phyloP scores from a whole-genome alignment of 2,329 filamentous ascomycete genomes.

The Colletotrichum sp. region DNA sequence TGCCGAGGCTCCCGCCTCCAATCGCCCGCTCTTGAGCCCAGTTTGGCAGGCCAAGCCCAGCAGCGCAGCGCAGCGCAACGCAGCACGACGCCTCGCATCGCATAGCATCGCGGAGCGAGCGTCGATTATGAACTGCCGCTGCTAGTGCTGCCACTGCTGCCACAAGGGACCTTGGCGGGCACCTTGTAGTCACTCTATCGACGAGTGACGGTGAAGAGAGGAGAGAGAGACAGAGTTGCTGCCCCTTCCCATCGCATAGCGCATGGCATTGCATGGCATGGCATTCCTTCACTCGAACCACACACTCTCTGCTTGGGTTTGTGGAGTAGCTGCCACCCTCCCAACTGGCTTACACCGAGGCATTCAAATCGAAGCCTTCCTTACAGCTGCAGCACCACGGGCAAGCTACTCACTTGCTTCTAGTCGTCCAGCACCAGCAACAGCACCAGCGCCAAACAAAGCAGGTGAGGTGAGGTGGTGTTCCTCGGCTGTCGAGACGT shows the following conservation, averaged over 20 bases:
- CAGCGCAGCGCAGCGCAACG: neutral
- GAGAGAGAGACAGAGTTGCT: neutral
- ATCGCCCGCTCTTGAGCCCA: neutral
- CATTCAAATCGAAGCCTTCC: neutral
- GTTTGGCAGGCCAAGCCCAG: neutral
- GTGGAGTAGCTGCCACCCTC: neutral
- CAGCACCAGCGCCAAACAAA: neutral
- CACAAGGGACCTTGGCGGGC: neutral
- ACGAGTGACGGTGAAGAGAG: neutral
- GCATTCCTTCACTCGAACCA: neutral
- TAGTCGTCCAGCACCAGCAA: neutral
- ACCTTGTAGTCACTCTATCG: neutral
- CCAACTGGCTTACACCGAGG: conserved; percentile 7
- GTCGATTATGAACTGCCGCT: neutral
- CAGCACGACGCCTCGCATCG: neutral
- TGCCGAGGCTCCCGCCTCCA: conserved; percentile 13
- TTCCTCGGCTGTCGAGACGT: conserved; percentile 9
- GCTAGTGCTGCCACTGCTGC: neutral
- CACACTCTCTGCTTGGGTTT: neutral
- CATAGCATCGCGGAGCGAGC: neutral
- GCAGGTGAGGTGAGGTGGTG: neutral
- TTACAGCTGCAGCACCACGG: neutral
- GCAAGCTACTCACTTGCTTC: neutral
- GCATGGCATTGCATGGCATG: neutral
- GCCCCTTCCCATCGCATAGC: neutral